Evolutionary conservation across 78 protist species (phyloP), one percentile per base, ranked within the genome.

Genomic region (Chrysochromulina tobinii): DNA sequence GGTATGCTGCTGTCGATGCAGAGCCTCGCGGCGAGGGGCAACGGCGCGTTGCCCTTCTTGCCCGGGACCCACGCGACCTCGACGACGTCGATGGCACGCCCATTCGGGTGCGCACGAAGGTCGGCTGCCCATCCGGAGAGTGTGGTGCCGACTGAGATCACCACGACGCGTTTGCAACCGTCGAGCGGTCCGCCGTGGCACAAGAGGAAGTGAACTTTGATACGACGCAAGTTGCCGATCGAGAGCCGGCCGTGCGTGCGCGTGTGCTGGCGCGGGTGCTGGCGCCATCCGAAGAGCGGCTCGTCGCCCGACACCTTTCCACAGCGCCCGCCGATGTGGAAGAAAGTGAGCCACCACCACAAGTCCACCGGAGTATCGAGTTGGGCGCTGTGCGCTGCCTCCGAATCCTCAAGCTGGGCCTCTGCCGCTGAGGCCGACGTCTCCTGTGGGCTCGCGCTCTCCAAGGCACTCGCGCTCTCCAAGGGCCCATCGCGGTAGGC

Each of bases 221-320:
- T 51, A 14, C 21, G 4, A 17, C 91, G 84, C 73, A 89, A 73
- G 59, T 23, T 58, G 23, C 55, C 75, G 73, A 89, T 21, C 54
- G 91, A 89, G 67, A 72, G 86, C 3, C 90, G 90, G 64, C 91
- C 91, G 87, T 89, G 91, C 17, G 86, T 75, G 84, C 91, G 91
- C 86, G 91, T 89, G 72, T 89, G 91, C 86, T 89, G 91, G 55
- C 91, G 87, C 0, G 91, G 87, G 72, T 89, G 91, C 86, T 89
- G 91, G 27, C 91, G 91, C 91, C 91, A 89, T 21, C 85, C 69
- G 59, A 73, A 73, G 27, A 89, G 72, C 72, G 51, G 72, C 18
- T 67, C 69, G 38, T 38, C 38, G 61, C 58, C 72, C 17, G n/a
- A 81, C 50, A 75, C 11, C 23, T 75, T 64, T 58, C 85, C 84